phyloP scores from a whole-genome alignment of 306 rosid species.

The Begonia peltatifolia region DNA sequence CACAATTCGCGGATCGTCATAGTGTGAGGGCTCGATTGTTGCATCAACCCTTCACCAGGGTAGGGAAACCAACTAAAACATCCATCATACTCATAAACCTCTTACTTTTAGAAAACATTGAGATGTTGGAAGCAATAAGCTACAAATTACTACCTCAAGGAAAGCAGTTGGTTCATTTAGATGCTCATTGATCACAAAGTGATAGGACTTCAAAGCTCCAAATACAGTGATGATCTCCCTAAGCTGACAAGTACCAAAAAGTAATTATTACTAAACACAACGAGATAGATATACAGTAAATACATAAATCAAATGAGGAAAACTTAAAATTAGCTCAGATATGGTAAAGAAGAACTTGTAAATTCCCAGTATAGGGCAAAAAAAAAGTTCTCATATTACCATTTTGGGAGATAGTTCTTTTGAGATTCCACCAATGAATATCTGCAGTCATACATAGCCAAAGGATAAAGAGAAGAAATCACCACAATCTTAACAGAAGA shows the following conservation, averaged over 20 bases:
- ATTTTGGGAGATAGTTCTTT: constrained; percentile 51
- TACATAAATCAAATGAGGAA: not conserved
- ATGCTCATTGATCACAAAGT: constrained; percentile 36
- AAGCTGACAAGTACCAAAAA: constrained; percentile 34
- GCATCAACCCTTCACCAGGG: no score
- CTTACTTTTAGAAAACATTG: no score
- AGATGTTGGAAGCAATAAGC: no score
- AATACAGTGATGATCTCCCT: constrained; percentile 67
- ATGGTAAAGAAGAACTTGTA: not conserved
- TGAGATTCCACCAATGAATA: constrained; percentile 86
- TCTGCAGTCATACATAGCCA: constrained; percentile 27
- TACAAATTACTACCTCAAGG: constrained; percentile 49
- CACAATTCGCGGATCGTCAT: no score
- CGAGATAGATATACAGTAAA: not conserved
- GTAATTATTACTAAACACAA: constrained; percentile 7
- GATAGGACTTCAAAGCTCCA: constrained; percentile 84
- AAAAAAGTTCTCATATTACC: constrained; percentile 27
- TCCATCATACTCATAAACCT: no score
- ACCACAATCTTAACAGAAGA: no score
- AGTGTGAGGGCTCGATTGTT: no score
- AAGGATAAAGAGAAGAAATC: constrained; percentile 3
- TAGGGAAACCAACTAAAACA: no score
- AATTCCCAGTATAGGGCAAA: no score
- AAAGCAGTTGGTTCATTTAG: constrained; percentile 47
- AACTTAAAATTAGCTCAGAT: not conserved